Evolutionary conservation across 1,284 basidiomycete genomes (phyloP).

Genomic region (Cryptococcus amylolentus): DNA sequence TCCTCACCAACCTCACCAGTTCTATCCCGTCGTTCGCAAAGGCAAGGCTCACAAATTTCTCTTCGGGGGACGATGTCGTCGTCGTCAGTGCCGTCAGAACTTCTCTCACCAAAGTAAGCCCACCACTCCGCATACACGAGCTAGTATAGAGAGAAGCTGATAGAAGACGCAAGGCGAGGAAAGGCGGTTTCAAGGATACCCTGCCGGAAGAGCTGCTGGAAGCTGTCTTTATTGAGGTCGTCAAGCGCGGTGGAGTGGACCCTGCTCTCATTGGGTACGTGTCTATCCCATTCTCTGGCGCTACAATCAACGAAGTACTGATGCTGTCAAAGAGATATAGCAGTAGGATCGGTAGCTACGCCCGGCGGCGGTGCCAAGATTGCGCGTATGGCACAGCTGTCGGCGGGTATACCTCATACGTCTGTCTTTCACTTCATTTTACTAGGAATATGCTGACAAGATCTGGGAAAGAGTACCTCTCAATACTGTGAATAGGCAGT

Average conservation of each 20-base stretch:
- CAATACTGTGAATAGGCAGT: slow-evolving; percentile 90
- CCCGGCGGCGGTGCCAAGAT: slow-evolving; percentile 85
- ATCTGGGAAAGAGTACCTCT: slow-evolving; percentile 55
- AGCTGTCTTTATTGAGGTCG: slow-evolving; percentile 70
- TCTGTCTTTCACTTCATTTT: slow-evolving; percentile 19
- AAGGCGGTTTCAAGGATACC: slow-evolving; percentile 92
- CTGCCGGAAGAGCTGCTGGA: slow-evolving; percentile 84
- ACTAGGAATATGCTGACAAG: background rate
- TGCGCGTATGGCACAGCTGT: slow-evolving; percentile 87
- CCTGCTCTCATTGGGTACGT: slow-evolving; percentile 43
- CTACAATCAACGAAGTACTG: background rate
- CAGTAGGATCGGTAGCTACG: slow-evolving; percentile 90
- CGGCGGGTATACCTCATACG: slow-evolving; percentile 84
- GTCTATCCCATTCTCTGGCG: background rate
- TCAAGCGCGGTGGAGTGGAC: slow-evolving; percentile 43
- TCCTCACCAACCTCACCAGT: slow-evolving; percentile 25
- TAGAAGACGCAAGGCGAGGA: slow-evolving; percentile 53
- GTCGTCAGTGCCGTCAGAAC: slow-evolving; percentile 85
- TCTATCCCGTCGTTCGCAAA: slow-evolving; percentile 51
- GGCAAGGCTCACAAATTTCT: slow-evolving; percentile 56
- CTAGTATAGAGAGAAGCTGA: background rate
- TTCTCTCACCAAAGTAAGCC: slow-evolving; percentile 75
- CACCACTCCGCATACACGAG: background rate
- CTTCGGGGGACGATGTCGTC: slow-evolving; percentile 73
- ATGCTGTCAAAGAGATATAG: slow-evolving; percentile 62